A percentile compares a stretch with the other conserved stretches of the same genome.
These are phyloP conservation scores for Sphaerulina vaccinii DNA, from an alignment of 2,329 filamentous ascomycete species.

Conservation along the genomic window DNA sequence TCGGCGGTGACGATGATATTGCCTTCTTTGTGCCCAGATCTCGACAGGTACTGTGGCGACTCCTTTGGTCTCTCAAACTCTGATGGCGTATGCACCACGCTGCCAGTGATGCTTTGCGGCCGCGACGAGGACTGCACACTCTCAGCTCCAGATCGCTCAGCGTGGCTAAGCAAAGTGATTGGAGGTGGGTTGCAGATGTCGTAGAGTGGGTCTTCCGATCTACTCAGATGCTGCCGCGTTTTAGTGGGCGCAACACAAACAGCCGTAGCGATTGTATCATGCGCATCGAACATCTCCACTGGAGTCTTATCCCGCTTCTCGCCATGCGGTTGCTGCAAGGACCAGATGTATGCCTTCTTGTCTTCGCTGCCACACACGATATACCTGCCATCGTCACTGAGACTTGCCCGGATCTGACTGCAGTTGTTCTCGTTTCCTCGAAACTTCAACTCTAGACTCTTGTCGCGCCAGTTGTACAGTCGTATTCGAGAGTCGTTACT, in stretches of 20 bases:
- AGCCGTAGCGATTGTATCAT: slow-evolving; percentile 84
- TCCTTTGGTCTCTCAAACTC: slow-evolving; percentile 50
- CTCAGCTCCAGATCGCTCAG: slow-evolving; percentile 54
- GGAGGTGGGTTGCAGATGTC: slow-evolving; percentile 95
- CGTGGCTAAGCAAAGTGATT: slow-evolving; percentile 73
- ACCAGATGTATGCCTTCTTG: slow-evolving; percentile 87
- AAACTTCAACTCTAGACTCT: slow-evolving; percentile 82
- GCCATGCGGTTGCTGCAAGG: slow-evolving; percentile 57
- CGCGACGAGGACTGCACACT: slow-evolving; percentile 46
- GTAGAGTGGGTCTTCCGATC: slow-evolving; percentile 88
- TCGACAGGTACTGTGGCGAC: slow-evolving; percentile 73
- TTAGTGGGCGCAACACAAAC: slow-evolving; percentile 79
- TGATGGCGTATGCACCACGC: slow-evolving; percentile 34
- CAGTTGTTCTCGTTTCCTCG: slow-evolving; percentile 86
- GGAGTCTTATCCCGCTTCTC: slow-evolving; percentile 77
- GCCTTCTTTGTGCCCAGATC: slow-evolving; percentile 73
- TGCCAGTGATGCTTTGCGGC: slow-evolving; percentile 46
- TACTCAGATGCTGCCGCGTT: slow-evolving; percentile 73
- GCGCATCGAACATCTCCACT: slow-evolving; percentile 86
- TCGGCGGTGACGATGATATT: slow-evolving; percentile 93
- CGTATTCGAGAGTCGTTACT: slow-evolving; percentile 93
- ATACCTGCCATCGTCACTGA: slow-evolving; percentile 82
- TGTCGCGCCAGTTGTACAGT: slow-evolving; percentile 83
- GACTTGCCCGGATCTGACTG: slow-evolving; percentile 85
- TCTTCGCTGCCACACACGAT: slow-evolving; percentile 94